Evolutionary conservation across 768 basidiomycete genomes (phyloP), one percentile per base, ranked within the genome.

Genomic region (Calocera viscosa): DNA sequence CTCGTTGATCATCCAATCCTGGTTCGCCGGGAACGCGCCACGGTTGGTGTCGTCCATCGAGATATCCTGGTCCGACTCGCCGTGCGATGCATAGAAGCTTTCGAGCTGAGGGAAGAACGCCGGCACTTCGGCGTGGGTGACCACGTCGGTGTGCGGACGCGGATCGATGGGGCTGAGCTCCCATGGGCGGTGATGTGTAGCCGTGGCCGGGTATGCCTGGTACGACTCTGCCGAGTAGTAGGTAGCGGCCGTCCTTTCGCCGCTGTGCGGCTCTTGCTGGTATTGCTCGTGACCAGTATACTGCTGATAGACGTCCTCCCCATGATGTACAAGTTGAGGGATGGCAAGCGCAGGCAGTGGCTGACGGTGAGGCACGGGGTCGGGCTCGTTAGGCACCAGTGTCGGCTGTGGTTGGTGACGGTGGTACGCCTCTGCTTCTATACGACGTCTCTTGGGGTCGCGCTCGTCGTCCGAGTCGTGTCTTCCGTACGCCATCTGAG

Each of bases 401-500:
- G 53, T 60, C 14, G 53, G 53, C 53, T 60, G 53, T 28, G 11
- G 53, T 26, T 60, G 53, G 30, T 60, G 53, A 2, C 53, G 43
- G 7, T 47, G 43, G 43, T 47, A 47, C 24, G 43, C 8, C 24
- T 60, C 53, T 8, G 14, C 53, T 10, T 32, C 53, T 2, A 60
- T 11, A 5, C 53, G 24, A 26, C 53, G 53, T 16, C 53, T 12
- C 30, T 60, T 60, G 30, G 53, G 30, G 19, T 60, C 53, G 26
- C 26, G 53, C 22, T 60, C 53, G 14, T 60, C 53, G 24, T 32
- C 53, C 53, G 53, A 60, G 53, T 32, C 53, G 53, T 60, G 53
- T 22, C 53, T 14, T 2, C 30, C 26, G 30, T 60, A 60, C 11
- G 14, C 5, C 26, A 32, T 16, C 14, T 60, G 24, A 12, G 11